Base-by-base conservation (phyloP, 805 yeast genomes). In the Kuraishia capsulata region DNA sequence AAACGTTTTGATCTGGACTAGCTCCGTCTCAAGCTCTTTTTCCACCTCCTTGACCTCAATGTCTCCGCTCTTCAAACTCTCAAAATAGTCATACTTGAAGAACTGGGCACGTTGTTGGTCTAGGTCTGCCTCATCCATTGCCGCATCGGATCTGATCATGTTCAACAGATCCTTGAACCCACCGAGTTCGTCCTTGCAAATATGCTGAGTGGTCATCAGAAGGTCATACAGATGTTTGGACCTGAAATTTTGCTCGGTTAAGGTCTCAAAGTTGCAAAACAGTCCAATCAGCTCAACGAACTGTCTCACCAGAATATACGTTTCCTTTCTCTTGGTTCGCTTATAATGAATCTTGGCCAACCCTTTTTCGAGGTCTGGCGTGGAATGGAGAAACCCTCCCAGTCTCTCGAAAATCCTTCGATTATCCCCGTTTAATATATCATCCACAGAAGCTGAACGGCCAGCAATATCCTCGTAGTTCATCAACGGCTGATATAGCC, bases 401-500 rank as follows among this genome's bases (percentile, higher is more conserved):
- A 2, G 64, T 40, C 13, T 36, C 31, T 60, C 65, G 16, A 65
- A 56, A 42, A 51, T 57, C 28, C 67, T 53, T 4, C 62, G 54
- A 24, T 59, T 63, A 42, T 65, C 65, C 14, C 61, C 56, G 4
- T 54, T 53, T 1, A 60, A 61, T 3, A 79, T 53, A 40, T 72
- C 69, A 18, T 67, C 69, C 4, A 80, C 69, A 0, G 95, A 87
- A 30, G 71, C 72, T 0, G 71, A 59, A 20, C 98, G 67, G n/a
- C 67, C 65, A 39, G 71, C 67, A 2, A 92, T 81, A 6, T 60
- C 59, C 1, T 59, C 65, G 23, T 65, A 61, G 32, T 76, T 67
- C 0, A 74, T 57, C 18, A 89, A 64, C 1, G 98, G 98, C 42
- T 69, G 65, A 1, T 76, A 65, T 0, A 89, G 59, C 98, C 98